Conservation (phyloP, 1,284 basidiomycete species). For the Volvariella volvacea region DNA sequence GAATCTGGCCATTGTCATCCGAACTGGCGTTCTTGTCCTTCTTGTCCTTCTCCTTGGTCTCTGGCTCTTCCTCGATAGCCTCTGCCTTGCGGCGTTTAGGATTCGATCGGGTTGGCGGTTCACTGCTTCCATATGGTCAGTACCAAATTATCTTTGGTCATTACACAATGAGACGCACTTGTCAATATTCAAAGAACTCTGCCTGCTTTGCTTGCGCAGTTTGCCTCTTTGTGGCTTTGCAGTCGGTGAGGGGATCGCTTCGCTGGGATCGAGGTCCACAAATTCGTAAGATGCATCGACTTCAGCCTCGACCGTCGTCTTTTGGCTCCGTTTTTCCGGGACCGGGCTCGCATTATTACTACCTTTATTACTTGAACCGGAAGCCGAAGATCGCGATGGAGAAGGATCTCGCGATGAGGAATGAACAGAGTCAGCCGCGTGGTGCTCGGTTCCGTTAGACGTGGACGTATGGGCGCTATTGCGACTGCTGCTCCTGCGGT, state of each 20-base stretch:
- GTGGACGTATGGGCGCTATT: not conserved
- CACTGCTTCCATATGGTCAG: not conserved
- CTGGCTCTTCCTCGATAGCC: not conserved
- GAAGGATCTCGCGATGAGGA: too few species aligned
- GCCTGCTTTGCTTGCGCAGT: slow-evolving; percentile 16
- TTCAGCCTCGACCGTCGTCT: not conserved
- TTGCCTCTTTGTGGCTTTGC: slow-evolving; percentile 13
- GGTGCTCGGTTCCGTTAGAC: not conserved
- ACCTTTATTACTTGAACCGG: too few species aligned
- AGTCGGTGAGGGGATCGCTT: not conserved
- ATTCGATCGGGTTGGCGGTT: not conserved
- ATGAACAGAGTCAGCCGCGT: too few species aligned
- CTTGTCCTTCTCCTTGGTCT: not conserved
- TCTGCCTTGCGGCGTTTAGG: not conserved
- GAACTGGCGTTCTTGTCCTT: not conserved
- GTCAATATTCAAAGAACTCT: slow-evolving; percentile 6
- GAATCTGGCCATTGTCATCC: slow-evolving; percentile 8
- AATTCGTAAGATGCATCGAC: not conserved
- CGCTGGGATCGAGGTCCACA: too few species aligned
- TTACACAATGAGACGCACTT: slow-evolving; percentile 7
- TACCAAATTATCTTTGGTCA: slow-evolving; percentile 9
- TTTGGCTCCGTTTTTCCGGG: not conserved
- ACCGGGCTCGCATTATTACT: too few species aligned
- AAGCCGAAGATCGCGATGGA: too few species aligned
- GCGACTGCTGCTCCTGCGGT: not conserved